A percentile compares a stretch with the other conserved stretches of the same genome.
Conservation (phyloP, 1,284 basidiomycete genomes). For the Apiotrichum sp. region DNA sequence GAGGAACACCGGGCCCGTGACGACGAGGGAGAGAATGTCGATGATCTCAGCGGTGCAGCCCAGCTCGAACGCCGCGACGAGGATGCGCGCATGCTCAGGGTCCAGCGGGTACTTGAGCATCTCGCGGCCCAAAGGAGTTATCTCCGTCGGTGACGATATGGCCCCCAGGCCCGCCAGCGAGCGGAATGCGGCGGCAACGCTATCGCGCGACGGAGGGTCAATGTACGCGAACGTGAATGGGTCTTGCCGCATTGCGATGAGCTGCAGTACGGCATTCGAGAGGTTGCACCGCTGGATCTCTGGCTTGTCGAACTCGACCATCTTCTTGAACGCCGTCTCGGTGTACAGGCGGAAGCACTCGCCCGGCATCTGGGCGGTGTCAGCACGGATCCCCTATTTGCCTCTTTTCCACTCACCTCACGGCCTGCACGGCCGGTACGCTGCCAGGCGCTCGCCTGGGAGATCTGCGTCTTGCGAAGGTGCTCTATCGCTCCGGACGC, state of each 20-base stretch:
- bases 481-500: conserved; percentile 80
- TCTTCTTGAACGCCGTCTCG: conserved; percentile 62
- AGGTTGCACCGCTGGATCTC: conserved; percentile 84
- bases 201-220: conserved; percentile 68
- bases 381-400: neutral
- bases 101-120: conserved; percentile 83
- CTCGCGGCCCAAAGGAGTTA: conserved; percentile 65
- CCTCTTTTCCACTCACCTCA: conserved; percentile 49
- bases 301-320: conserved; percentile 66
- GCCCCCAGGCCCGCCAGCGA: conserved; percentile 71
- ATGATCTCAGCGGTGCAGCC: conserved; percentile 68
- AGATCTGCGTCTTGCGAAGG: conserved; percentile 74
- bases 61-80: conserved; percentile 65
- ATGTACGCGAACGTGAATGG: conserved; percentile 73
- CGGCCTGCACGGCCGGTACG: conserved; percentile 85
- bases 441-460: conserved; percentile 77
- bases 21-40: conserved; percentile 65
- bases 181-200: conserved; percentile 64
- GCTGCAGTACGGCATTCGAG: conserved; percentile 71
- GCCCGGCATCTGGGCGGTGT: conserved; percentile 55
- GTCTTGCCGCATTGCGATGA: conserved; percentile 75
- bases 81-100: conserved; percentile 67
- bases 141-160: conserved; percentile 56
- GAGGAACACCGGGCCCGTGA: conserved; percentile 62
- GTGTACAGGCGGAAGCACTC: conserved; percentile 85